phyloP scores from a whole-genome alignment of 2,329 filamentous ascomycete genomes.

The Endoconidiophora laricicola region DNA sequence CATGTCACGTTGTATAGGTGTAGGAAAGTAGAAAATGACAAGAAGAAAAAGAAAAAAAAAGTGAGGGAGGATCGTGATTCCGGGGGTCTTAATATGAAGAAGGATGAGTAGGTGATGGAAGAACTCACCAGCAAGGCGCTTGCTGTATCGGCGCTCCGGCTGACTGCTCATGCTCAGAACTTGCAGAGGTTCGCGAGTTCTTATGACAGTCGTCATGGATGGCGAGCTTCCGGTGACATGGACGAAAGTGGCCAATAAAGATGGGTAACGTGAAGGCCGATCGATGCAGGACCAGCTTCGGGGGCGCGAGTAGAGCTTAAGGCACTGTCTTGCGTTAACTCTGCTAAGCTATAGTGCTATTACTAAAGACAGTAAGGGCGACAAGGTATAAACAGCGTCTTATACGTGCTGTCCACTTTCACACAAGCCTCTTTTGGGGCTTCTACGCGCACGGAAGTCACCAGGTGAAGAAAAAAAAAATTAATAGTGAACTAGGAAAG shows the following conservation, averaged over 20 bases:
- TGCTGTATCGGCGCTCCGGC: slow-evolving; percentile 44
- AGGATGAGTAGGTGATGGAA: background rate
- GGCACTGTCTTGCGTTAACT: too few relatives aligned
- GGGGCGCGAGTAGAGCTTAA: background rate
- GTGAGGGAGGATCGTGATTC: background rate
- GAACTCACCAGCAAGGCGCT: slow-evolving; percentile 44
- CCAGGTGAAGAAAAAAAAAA: slow-evolving; percentile 1
- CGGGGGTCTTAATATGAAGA: background rate
- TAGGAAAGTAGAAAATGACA: background rate
- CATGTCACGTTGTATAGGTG: background rate
- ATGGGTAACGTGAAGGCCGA: slow-evolving; percentile 1
- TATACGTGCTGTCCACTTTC: too few relatives aligned
- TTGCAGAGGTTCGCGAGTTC: slow-evolving; percentile 47
- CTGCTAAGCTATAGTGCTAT: background rate
- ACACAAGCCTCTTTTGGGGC: background rate
- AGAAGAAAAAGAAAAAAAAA: background rate
- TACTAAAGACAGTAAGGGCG: background rate
- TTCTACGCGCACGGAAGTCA: background rate
- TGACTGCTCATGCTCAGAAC: slow-evolving; percentile 52
- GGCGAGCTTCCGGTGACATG: slow-evolving; percentile 20
- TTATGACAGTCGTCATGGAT: slow-evolving; percentile 57
- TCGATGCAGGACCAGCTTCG: slow-evolving; percentile 5
- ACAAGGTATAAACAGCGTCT: background rate
- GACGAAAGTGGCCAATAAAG: slow-evolving; percentile 1
- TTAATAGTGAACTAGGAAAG: background rate